Evolutionary conservation across 2,329 filamentous ascomycete genomes (phyloP), one percentile per base, ranked within the genome.

Genomic region (Apiospora sp.): DNA sequence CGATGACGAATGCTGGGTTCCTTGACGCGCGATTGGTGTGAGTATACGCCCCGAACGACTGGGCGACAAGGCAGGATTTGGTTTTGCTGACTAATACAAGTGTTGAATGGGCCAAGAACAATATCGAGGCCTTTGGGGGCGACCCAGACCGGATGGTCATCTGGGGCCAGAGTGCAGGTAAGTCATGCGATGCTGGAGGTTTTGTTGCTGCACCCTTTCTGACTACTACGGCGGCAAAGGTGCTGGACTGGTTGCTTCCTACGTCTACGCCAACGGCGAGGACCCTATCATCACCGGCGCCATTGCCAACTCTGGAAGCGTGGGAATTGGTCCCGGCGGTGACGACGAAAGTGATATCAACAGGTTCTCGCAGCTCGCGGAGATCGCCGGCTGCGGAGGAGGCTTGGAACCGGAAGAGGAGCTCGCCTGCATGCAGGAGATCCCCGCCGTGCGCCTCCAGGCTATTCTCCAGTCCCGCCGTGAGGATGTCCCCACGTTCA

Each of bases 231-330:
- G 3, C 24, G 1, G 27, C 4, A 44, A 44, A 68, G 67, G 74
- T 6, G 72, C 72, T 4, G 51, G 34, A 2, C 48, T 71, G 8
- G 61, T 71, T 1, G 61, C 44, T 2, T 24, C 22, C 19, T 74
- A 74, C 49, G 70, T 51, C 3, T 75, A 74, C 51, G 71, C 72
- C 22, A 72, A 75, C 30, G 68, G 68, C 12, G 54, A 72, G 27
- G 74, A 78, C 67, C 81, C 79, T 30, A 80, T 81, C 22, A 82
- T 83, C 68, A 82, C 81, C 71, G 82, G 80, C 44, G 81, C 80
- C 75, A 82, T 78, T 72, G 78, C 78, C 67, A 68, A 46, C 41
- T 68, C 67, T 3, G 67, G 67, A n/a, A 73, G 75, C 44, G 30
- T 61, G 14, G 54, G 54, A 2, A 16, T 34, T 7, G 16, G 54